These are phyloP conservation scores for Cryphonectria radicalis DNA, from an alignment of 2,329 filamentous ascomycete species.

Conservation along the genomic window DNA sequence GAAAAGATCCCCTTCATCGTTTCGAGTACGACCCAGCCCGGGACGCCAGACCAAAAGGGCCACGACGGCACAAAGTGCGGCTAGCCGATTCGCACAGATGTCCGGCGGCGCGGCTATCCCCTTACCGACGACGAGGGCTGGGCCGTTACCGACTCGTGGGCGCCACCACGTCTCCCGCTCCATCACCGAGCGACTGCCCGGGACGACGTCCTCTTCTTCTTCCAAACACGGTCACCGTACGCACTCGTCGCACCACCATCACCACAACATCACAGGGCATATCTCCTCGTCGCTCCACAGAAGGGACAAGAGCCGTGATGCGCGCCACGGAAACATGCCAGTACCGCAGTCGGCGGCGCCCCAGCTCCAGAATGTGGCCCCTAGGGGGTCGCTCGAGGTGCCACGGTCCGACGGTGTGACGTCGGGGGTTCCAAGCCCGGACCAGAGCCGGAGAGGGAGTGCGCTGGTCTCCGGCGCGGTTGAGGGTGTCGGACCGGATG, in stretches of 20 bases:
- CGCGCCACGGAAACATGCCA: constrained; percentile 39
- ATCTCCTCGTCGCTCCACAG: constrained; percentile 42
- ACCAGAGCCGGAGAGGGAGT: constrained; percentile 50
- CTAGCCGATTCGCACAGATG: constrained; percentile 18
- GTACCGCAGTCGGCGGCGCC: constrained; percentile 30
- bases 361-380: constrained; percentile 36
- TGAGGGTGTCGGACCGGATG: constrained; percentile 27
- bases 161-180: constrained; percentile 61
- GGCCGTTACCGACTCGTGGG: constrained; percentile 42
- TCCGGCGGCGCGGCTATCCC: constrained; percentile 21
- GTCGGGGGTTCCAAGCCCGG: constrained; percentile 46
- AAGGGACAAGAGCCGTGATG: constrained; percentile 39
- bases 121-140: constrained; percentile 26
- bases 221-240: constrained; percentile 39
- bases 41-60: background rate
- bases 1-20: background rate
- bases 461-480: constrained; percentile 40
- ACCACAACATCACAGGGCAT: constrained; percentile 30
- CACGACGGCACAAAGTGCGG: constrained; percentile 4
- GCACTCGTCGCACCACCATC: constrained; percentile 37
- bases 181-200: constrained; percentile 56
- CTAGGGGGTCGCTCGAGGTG: constrained; percentile 48
- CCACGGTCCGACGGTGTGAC: constrained; percentile 51
- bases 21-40: background rate
- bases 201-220: constrained; percentile 38